Conservation (phyloP, 2,329 filamentous ascomycete genomes). For the Cercospora beticola region DNA sequence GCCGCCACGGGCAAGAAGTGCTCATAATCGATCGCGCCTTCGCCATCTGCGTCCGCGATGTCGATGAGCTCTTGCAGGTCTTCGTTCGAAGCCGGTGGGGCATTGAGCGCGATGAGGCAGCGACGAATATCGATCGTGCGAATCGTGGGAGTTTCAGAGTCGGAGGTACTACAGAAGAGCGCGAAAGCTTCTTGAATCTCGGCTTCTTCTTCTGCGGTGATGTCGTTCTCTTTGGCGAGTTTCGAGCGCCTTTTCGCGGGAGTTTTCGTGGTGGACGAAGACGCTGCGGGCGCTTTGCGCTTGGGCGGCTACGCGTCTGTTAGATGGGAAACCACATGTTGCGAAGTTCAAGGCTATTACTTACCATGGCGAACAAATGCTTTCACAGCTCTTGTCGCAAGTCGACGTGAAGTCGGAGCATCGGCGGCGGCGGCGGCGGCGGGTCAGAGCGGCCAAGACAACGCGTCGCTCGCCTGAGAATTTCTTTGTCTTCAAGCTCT, state of each 20-base stretch:
- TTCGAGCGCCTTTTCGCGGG: constrained; percentile 69
- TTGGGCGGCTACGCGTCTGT: constrained; percentile 31
- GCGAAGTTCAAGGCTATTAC: background rate
- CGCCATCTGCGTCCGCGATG: constrained; percentile 77
- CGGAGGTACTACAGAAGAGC: constrained; percentile 60
- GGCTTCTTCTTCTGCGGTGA: constrained; percentile 77
- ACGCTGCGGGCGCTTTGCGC: constrained; percentile 32
- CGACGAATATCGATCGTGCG: constrained; percentile 48
- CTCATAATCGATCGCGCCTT: constrained; percentile 74
- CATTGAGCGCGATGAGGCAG: constrained; percentile 68
- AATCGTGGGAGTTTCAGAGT: constrained; percentile 59
- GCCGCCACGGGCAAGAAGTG: constrained; percentile 87
- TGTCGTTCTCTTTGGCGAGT: constrained; percentile 87
- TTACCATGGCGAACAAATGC: background rate
- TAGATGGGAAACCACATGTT: background rate
- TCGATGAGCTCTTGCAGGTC: constrained; percentile 76
- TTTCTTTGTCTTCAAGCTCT: background rate
- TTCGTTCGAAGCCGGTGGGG: constrained; percentile 61
- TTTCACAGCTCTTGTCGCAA: background rate
- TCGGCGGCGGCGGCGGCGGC: background rate
- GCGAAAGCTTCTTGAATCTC: constrained; percentile 90
- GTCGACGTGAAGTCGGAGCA: background rate
- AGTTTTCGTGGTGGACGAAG: constrained; percentile 24
- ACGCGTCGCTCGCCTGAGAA: background rate
- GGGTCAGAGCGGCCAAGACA: background rate